These are phyloP conservation scores for Fusarium sororula DNA, from an alignment of 2,329 filamentous ascomycete genomes.

Conservation along the genomic window DNA sequence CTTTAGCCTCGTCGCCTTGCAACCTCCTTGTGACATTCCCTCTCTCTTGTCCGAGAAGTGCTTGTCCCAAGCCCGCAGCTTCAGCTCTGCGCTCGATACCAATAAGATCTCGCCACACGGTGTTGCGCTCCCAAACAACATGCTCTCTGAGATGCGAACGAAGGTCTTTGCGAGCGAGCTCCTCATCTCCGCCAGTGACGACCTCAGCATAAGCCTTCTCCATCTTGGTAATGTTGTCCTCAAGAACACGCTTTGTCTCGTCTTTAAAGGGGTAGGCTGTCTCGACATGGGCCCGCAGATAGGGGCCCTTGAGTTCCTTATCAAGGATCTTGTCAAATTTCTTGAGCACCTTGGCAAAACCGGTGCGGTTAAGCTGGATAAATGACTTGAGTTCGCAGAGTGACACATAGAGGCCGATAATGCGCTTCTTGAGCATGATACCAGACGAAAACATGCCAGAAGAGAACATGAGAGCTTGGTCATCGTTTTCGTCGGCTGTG, in stretches of 20 bases:
- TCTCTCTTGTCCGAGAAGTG: constrained; percentile 79
- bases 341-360: constrained; percentile 95
- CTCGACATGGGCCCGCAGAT: constrained; percentile 78
- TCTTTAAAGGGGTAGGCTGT: constrained; percentile 83
- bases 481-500: constrained; percentile 80
- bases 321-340: constrained; percentile 98
- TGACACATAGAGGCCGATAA: constrained; percentile 87
- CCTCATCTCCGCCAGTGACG: constrained; percentile 82
- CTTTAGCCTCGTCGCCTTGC: constrained; percentile 83
- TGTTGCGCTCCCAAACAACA: constrained; percentile 98
- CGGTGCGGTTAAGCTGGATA: constrained; percentile 94
- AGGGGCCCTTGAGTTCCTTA: constrained; percentile 78
- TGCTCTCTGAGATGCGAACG: constrained; percentile 93
- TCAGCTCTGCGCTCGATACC: constrained; percentile 95
- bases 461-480: constrained; percentile 73
- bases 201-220: constrained; percentile 84
- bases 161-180: constrained; percentile 82
- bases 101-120: constrained; percentile 98
- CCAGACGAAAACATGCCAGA: constrained; percentile 71
- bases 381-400: constrained; percentile 96
- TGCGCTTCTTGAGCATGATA: constrained; percentile 92
- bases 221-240: constrained; percentile 76
- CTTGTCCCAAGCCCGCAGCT: constrained; percentile 88
- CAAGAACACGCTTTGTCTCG: constrained; percentile 74
- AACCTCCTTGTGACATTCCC: constrained; percentile 74